Evolutionary conservation across 164 flowering plant species (phyloP), one percentile per base, ranked within the genome.

Genomic region (Platanus orientalis): DNA sequence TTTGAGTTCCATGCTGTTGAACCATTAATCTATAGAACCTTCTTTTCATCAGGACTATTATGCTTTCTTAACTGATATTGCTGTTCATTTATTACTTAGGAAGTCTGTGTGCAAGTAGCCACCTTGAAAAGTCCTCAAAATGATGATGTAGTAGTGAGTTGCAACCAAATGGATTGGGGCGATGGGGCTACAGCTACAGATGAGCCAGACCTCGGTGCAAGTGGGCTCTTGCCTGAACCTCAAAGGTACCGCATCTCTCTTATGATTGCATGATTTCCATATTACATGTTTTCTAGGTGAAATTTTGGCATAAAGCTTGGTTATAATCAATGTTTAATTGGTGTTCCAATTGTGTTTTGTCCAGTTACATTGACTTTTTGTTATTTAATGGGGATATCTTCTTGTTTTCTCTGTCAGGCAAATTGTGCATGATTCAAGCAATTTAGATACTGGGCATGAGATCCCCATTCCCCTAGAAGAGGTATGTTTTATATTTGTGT

Each of bases 51-150:
- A 11, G 21, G 20, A n/a, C n/a, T n/a, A n/a, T n/a, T n/a, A 3
- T 12, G 21, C 19, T 61, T 23, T 25, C 6, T 26, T 62, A 30
- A 51, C 16, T 23, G 54, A 7, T 23, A 26, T 48, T 47, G 2
- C 51, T 59, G 14, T 42, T 19, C 56, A 14, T 44, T 24, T 39
- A 27, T 62, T 61, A n/a, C 26, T 25, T 55, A 69, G 71, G 71
- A 69, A 55, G 50, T 48, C 27, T 50, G 24, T 63, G 50, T 47
- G 67, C 62, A 62, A 24, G 51, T 21, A 50, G 2, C 62, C 7
- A 26, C 17, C 7, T 51, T 36, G 25, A 36, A 6, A 62, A 32
- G 61, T 62, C 50, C 45, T 24, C 47, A 48, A 40, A 62, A 48
- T n/a, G 58, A 48, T 50, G 58, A 27, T 54, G n/a, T 55, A 28